phyloP scores from a whole-genome alignment of 2,329 filamentous ascomycete species.

The Cladosporium phlei region DNA sequence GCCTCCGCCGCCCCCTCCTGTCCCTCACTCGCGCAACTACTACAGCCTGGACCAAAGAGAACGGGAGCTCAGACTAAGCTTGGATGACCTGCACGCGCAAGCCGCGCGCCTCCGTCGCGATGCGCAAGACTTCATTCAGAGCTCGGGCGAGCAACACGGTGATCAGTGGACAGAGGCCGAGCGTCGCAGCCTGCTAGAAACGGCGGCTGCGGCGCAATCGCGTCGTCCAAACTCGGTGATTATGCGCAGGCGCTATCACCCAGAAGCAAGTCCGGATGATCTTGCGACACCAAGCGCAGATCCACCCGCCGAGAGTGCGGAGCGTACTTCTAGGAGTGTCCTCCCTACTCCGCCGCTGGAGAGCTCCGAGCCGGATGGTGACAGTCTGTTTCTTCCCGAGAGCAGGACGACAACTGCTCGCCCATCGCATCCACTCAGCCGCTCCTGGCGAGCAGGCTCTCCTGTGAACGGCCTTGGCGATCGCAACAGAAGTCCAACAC shows the following conservation, averaged over 20 bases:
- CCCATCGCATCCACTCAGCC: constrained; percentile 26
- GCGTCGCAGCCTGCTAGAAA: constrained; percentile 8
- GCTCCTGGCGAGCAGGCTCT: constrained; percentile 26
- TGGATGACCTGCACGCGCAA: constrained; percentile 1
- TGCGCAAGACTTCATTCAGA: not conserved
- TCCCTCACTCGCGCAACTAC: constrained; percentile 24
- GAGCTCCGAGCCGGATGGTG: constrained; percentile 15
- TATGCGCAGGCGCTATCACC: not conserved
- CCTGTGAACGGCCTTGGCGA: constrained; percentile 74
- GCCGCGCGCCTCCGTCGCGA: not conserved
- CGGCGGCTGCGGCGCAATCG: constrained; percentile 1
- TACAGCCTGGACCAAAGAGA: constrained; percentile 8
- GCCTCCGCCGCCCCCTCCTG: constrained; percentile 21
- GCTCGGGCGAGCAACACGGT: not conserved
- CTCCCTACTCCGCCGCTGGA: constrained; percentile 9
- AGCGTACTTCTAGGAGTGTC: no score
- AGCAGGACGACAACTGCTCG: constrained; percentile 11
- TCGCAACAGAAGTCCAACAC: constrained; percentile 72
- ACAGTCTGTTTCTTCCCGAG: constrained; percentile 20
- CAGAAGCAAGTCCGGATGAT: not conserved
- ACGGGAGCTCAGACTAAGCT: constrained; percentile 2
- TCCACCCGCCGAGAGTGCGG: no score
- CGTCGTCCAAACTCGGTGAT: not conserved
- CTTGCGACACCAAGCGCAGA: not conserved
- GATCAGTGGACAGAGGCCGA: constrained; percentile 3